These are phyloP conservation scores for Zhuliangozyma parablackwelliae DNA, from an alignment of 1,139 yeast genomes.

Conservation along the genomic window DNA sequence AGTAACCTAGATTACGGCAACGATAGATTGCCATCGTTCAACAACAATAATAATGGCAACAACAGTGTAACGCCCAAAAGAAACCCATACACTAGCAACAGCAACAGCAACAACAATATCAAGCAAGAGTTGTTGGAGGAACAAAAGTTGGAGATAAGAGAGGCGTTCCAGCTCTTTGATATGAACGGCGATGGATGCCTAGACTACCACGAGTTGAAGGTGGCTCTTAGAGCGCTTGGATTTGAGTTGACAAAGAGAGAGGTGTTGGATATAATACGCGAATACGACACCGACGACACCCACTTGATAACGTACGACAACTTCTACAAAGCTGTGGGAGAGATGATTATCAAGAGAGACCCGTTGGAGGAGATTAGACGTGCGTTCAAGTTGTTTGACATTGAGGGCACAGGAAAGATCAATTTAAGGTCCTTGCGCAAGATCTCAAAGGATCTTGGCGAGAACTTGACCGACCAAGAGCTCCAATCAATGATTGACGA, in stretches of 20 bases:
- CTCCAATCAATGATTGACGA: constrained; percentile 96
- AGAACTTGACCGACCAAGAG: constrained; percentile 87
- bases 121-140: constrained; percentile 75
- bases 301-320: constrained; percentile 75
- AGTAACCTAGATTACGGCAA: neutral
- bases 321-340: constrained; percentile 76
- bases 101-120: constrained; percentile 14
- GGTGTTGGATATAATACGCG: constrained; percentile 75
- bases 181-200: constrained; percentile 86
- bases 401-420: constrained; percentile 83
- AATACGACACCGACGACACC: constrained; percentile 74
- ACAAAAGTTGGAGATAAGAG: constrained; percentile 88
- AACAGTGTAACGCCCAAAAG: constrained; percentile 1
- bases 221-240: constrained; percentile 91
- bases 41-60: neutral
- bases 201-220: constrained; percentile 89
- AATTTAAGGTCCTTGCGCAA: constrained; percentile 76
- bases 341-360: constrained; percentile 74
- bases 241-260: constrained; percentile 80
- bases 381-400: constrained; percentile 88
- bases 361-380: constrained; percentile 89
- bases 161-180: constrained; percentile 90
- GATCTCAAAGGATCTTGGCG: constrained; percentile 91
- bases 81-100: constrained; percentile 1
- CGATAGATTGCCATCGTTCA: constrained; percentile 1